Conservation (phyloP, 495 filamentous ascomycete genomes). For the Hypoxylon rickii region DNA sequence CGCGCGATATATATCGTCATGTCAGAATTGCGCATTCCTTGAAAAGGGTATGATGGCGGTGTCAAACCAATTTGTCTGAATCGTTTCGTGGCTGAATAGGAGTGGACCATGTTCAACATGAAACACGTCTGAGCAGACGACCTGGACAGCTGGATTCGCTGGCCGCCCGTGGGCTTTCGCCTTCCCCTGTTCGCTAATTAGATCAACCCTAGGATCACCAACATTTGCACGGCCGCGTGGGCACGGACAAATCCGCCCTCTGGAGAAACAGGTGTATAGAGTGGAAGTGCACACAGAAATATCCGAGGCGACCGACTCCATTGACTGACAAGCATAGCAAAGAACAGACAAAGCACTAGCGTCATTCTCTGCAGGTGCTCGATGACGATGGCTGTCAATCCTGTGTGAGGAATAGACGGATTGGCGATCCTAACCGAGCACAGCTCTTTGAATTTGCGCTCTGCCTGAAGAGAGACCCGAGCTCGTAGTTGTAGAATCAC, state of each 20-base stretch:
- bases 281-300: constrained; percentile 14
- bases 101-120: constrained; percentile 30
- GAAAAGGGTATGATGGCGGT: constrained; percentile 10
- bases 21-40: constrained; percentile 21
- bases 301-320: constrained; percentile 13
- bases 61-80: constrained; percentile 25
- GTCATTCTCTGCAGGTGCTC: background rate
- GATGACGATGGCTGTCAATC: background rate
- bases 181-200: constrained; percentile 18
- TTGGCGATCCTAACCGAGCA: background rate
- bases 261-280: no score
- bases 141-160: background rate
- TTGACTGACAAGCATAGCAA: constrained; percentile 9
- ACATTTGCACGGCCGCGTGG: constrained; percentile 21
- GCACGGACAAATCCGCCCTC: constrained; percentile 25
- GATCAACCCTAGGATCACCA: constrained; percentile 30
- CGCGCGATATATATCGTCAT: constrained; percentile 24
- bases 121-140: constrained; percentile 31
- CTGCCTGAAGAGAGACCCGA: background rate
- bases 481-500: background rate
- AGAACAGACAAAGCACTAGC: background rate
- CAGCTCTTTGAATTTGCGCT: background rate
- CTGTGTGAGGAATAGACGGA: background rate
- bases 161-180: constrained; percentile 12
- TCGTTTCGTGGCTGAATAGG: constrained; percentile 33